These are phyloP conservation scores for Aspergillus indologenus DNA, from an alignment of 495 filamentous ascomycete species.

Conservation along the genomic window DNA sequence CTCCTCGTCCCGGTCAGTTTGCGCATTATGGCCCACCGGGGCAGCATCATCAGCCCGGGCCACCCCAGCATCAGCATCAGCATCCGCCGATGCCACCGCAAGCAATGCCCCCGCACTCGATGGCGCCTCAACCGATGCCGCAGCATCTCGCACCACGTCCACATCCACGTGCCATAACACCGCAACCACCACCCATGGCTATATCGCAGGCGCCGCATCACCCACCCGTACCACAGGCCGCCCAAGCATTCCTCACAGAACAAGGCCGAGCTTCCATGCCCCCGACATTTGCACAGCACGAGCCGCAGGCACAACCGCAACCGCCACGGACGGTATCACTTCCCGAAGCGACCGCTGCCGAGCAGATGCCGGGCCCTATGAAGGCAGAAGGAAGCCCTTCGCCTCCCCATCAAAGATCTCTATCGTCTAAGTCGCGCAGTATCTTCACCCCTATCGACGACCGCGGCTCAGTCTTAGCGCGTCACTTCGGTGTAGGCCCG, in stretches of 20 bases:
- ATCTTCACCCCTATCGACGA: conserved; percentile 98
- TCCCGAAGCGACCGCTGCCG: conserved; percentile 34
- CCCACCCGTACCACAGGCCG: conserved; percentile 58
- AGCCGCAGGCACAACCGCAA: conserved; percentile 39
- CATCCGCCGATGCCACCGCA: conserved; percentile 34
- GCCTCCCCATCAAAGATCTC: conserved; percentile 60
- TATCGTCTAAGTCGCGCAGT: conserved; percentile 80
- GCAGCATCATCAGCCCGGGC: conserved; percentile 33
- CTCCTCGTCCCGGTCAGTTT: conserved; percentile 47
- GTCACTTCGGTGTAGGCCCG: conserved; percentile 68
- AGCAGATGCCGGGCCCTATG: conserved; percentile 36
- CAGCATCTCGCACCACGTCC: conserved; percentile 44
- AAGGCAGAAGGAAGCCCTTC: conserved; percentile 49
- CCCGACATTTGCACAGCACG: conserved; percentile 38
- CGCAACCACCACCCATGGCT: conserved; percentile 35
- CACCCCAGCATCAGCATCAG: conserved; percentile 34
- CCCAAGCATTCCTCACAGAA: conserved; percentile 68
- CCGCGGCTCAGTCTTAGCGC: conserved; percentile 79
- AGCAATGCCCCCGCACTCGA: conserved; percentile 28
- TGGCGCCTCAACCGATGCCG: conserved; percentile 32
- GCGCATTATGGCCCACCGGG: conserved; percentile 45
- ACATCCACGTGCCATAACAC: conserved; percentile 33
- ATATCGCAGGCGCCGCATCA: conserved; percentile 39
- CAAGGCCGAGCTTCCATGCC: conserved; percentile 54
- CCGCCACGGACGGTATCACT: conserved; percentile 41